Evolutionary conservation across 176 grass and related monocot species (phyloP), one percentile per base, ranked within the genome.

Genomic region (Aegilops umbellulata): DNA sequence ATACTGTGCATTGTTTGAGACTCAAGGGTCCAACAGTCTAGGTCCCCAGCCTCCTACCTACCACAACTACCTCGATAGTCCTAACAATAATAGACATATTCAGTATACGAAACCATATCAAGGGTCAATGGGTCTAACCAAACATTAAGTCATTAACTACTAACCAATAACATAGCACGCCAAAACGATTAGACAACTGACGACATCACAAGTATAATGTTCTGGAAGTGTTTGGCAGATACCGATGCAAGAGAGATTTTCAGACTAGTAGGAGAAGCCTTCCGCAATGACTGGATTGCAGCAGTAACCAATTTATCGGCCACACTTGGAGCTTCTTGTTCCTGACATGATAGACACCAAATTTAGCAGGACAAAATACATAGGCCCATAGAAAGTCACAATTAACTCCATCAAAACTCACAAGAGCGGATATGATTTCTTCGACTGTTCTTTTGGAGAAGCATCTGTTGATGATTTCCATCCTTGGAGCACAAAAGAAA

Each of bases 401-500:
- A n/a, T 74, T 35, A 78, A 77, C 42, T 82, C 16, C 80, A 72
- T 60, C 13, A 79, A 74, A 87, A 93, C 97, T 99, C 90, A 99
- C 94, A 91, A 99, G 90, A 80, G 97, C 31, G 4, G 82, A 94
- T 86, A 94, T 74, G 75, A 99, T 99, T 72, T 95, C 97, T 95
- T 99, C 92, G 5, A 99, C 85, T 69, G 94, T 94, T 72, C 79
- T 77, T 76, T 99, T 99, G 22, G 94, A 99, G 85, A 99, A 99
- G 80, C 97, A 96, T 84, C 92, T 99, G 82, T 96, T 90, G 84
- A 99, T 88, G 25, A 91, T 91, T 78, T 96, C 87, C 86, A 94
- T 80, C 79, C 94, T 99, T 77, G 51, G 32, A 81, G 41, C 19
- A 77, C 12, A 6, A 61, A 49, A 36, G 4, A 8, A 51, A 29